A percentile compares a stretch with the other conserved stretches of the same genome.
Evolutionary conservation across 441 rosid genomes (phyloP).

Genomic region (Pelargonium cotyledonis): DNA sequence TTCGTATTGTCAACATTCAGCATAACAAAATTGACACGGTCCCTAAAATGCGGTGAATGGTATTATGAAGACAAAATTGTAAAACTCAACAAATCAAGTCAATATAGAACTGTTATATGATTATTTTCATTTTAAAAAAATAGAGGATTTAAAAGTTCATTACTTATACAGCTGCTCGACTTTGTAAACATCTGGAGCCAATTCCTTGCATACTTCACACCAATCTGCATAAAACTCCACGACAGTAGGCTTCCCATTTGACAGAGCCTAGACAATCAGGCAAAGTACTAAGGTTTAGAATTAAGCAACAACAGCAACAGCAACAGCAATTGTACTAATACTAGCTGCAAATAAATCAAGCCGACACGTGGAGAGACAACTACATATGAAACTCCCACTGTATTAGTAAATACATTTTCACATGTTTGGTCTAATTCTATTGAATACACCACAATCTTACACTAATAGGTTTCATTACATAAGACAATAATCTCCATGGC

Average conservation of each 20-base stretch:
- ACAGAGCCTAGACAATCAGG: slow-evolving; percentile 49
- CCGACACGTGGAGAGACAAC: no score
- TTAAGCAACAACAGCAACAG: no score
- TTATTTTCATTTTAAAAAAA: no score
- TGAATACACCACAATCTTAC: no score
- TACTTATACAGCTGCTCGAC: slow-evolving; percentile 90
- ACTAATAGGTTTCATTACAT: no score
- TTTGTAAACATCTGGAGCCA: slow-evolving; percentile 93
- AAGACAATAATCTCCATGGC: no score
- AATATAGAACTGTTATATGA: no score
- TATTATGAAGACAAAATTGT: background rate
- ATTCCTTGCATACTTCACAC: slow-evolving; percentile 93
- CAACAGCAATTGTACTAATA: no score
- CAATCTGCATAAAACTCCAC: slow-evolving; percentile 96
- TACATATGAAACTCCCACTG: no score
- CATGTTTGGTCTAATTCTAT: no score
- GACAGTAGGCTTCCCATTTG: slow-evolving; percentile 91
- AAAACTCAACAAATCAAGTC: background rate
- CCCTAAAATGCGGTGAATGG: slow-evolving; percentile 34
- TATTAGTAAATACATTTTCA: no score
- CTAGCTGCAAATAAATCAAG: no score
- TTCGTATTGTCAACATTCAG: slow-evolving; percentile 90
- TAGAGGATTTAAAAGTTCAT: slow-evolving; percentile 9
- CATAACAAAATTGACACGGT: slow-evolving; percentile 87
- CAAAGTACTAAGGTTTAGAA: background rate